These are phyloP conservation scores for Aspergillus brasiliensis DNA, from an alignment of 2,329 filamentous ascomycete genomes.

Conservation along the genomic window DNA sequence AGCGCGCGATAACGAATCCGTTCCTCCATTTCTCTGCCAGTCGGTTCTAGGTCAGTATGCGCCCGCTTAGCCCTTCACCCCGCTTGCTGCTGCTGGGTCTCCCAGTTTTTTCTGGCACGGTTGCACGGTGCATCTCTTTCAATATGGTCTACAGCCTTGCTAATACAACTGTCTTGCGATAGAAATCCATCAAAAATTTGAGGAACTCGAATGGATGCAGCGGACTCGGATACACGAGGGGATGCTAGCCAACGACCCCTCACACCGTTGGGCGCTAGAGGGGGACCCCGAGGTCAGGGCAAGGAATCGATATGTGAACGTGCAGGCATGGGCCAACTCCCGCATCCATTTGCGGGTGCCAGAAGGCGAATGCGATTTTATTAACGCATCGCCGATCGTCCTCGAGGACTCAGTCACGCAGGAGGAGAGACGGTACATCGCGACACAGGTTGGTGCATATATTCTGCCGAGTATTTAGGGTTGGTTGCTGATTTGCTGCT, in stretches of 20 bases:
- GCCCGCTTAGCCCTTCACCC: conserved; percentile 17
- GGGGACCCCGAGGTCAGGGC: conserved; percentile 56
- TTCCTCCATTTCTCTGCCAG: conserved; percentile 44
- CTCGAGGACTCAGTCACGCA: conserved; percentile 55
- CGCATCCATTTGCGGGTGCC: conserved; percentile 79
- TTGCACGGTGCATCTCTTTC: not conserved
- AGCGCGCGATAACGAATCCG: conserved; percentile 31
- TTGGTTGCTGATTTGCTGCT: not conserved
- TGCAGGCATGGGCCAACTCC: conserved; percentile 86
- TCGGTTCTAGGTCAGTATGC: conserved; percentile 39
- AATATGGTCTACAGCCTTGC: not conserved
- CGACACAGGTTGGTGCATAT: conserved; percentile 66
- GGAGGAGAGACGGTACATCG: conserved; percentile 69
- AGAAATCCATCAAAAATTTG: conserved; percentile 64
- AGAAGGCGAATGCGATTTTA: conserved; percentile 72
- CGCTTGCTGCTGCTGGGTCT: conserved; percentile 12
- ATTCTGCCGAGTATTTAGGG: not conserved
- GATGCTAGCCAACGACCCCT: conserved; percentile 46
- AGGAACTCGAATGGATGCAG: conserved; percentile 64
- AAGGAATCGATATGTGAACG: conserved; percentile 85
- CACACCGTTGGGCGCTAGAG: conserved; percentile 62
- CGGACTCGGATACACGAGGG: conserved; percentile 55
- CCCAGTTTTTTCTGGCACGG: not conserved
- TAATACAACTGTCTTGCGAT: conserved; percentile 16
- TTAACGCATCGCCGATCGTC: conserved; percentile 75